Evolutionary conservation across 2,329 filamentous ascomycete genomes (phyloP).

Genomic region (Arthrobotrys megalospora): DNA sequence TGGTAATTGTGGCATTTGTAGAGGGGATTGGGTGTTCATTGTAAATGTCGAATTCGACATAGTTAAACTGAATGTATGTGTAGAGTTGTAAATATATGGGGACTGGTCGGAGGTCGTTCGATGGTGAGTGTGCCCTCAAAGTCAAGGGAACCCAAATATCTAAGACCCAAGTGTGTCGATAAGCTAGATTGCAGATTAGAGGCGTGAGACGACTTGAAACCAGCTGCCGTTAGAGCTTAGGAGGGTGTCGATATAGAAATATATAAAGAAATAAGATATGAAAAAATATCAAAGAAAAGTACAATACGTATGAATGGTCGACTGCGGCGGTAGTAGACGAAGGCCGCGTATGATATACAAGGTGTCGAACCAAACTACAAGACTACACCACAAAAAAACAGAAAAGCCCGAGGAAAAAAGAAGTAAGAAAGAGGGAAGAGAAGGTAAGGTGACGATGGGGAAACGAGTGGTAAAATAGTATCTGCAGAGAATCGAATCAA

Average conservation of each 20-base stretch:
- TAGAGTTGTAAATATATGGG: background rate
- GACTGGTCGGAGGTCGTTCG: slow-evolving; percentile 17
- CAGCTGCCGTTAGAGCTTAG: slow-evolving; percentile 39
- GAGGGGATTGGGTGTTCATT: slow-evolving; percentile 27
- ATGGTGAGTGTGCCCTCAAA: slow-evolving; percentile 51
- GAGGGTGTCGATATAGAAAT: slow-evolving; percentile 14
- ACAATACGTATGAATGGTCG: slow-evolving; percentile 59
- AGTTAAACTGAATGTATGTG: slow-evolving; percentile 9
- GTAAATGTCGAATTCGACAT: slow-evolving; percentile 43
- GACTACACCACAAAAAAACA: slow-evolving; percentile 54
- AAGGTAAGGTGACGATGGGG: slow-evolving; percentile 56
- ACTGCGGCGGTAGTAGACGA: slow-evolving; percentile 45
- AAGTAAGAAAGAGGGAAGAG: slow-evolving; percentile 33
- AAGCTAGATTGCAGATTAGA: slow-evolving; percentile 43
- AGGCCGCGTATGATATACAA: slow-evolving; percentile 49
- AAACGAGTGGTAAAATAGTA: slow-evolving; percentile 62
- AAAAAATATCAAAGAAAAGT: slow-evolving; percentile 48
- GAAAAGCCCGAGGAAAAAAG: slow-evolving; percentile 47
- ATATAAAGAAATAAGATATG: slow-evolving; percentile 47
- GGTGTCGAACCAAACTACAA: slow-evolving; percentile 61
- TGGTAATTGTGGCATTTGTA: slow-evolving; percentile 52
- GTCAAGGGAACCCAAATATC: slow-evolving; percentile 59
- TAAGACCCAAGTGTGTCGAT: slow-evolving; percentile 37
- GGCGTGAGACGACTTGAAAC: slow-evolving; percentile 41
- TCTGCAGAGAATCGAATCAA: slow-evolving; percentile 56